Conservation (phyloP, 2,329 filamentous ascomycete genomes). For the Furcasterigmium sp. region DNA sequence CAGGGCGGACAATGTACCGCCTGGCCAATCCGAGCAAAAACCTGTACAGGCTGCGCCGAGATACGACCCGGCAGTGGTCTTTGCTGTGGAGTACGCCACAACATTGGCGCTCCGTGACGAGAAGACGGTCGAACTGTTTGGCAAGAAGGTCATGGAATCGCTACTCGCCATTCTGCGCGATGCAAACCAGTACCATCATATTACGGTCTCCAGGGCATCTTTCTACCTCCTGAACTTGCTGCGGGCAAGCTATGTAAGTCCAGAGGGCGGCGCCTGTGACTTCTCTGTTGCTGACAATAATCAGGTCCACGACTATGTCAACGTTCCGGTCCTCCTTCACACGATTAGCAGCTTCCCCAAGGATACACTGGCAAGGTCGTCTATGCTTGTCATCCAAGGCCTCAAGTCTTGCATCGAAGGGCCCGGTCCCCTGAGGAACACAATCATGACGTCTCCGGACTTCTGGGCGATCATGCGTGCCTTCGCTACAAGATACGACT, state of each 20-base stretch:
- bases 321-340: conserved; percentile 86
- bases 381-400: conserved; percentile 71
- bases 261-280: background rate
- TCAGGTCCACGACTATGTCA: conserved; percentile 83
- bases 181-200: conserved; percentile 69
- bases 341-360: conserved; percentile 84
- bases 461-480: conserved; percentile 90
- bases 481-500: conserved; percentile 63
- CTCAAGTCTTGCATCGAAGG: conserved; percentile 75
- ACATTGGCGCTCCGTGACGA: conserved; percentile 72
- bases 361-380: conserved; percentile 69
- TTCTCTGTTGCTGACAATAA: conserved; percentile 17
- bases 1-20: conserved; percentile 73
- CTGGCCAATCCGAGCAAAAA: conserved; percentile 56
- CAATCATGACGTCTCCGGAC: conserved; percentile 93
- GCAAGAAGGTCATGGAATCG: conserved; percentile 73
- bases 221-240: conserved; percentile 84
- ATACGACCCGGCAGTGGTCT: conserved; percentile 84
- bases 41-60: conserved; percentile 31
- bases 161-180: conserved; percentile 81
- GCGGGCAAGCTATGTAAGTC: conserved; percentile 75
- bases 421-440: conserved; percentile 73
- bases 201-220: conserved; percentile 77
- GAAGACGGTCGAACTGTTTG: conserved; percentile 65
- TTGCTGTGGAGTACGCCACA: conserved; percentile 87